Evolutionary conservation across 192 early-diverging fungal genomes (phyloP), one percentile per base, ranked within the genome.

Genomic region (Linnemannia zychae): DNA sequence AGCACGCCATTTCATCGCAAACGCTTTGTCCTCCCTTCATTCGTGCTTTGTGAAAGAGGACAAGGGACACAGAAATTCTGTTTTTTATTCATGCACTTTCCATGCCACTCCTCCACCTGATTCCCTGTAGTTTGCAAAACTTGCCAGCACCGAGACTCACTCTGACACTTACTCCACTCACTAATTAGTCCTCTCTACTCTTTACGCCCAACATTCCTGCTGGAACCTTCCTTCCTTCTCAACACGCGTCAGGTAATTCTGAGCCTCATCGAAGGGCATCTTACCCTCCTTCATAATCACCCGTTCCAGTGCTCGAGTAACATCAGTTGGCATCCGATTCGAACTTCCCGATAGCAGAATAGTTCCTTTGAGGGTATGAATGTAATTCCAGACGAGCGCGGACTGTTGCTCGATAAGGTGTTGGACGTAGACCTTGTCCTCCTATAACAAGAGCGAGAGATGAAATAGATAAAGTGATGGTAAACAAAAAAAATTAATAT

Each of bases 131-230:
- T 44, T 9, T 44, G 40, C 40, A 44, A n/a, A n/a, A n/a, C n/a
- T n/a, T n/a, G n/a, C n/a, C n/a, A n/a, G n/a, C n/a, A n/a, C n/a
- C n/a, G n/a, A n/a, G n/a, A n/a, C n/a, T n/a, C n/a, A n/a, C n/a
- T n/a, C n/a, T n/a, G n/a, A n/a, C n/a, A n/a, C n/a, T n/a, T n/a
- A n/a, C n/a, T n/a, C n/a, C n/a, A n/a, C n/a, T n/a, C n/a, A n/a
- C n/a, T n/a, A n/a, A n/a, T n/a, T n/a, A n/a, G n/a, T n/a, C n/a
- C n/a, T n/a, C n/a, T n/a, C n/a, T n/a, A n/a, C n/a, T n/a, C n/a
- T 81, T 49, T 72, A 97, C 40, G 91, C 89, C 96, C 96, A 98
- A 75, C 95, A 96, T 72, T 98, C 97, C 53, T 95, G 92, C 89
- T 97, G 97, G 81, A 94, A 97, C 67, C 94, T 81, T 36, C 93